These are phyloP conservation scores for Thermothelomyces thermophilus DNA, from an alignment of 2,329 filamentous ascomycete species.

Conservation along the genomic window DNA sequence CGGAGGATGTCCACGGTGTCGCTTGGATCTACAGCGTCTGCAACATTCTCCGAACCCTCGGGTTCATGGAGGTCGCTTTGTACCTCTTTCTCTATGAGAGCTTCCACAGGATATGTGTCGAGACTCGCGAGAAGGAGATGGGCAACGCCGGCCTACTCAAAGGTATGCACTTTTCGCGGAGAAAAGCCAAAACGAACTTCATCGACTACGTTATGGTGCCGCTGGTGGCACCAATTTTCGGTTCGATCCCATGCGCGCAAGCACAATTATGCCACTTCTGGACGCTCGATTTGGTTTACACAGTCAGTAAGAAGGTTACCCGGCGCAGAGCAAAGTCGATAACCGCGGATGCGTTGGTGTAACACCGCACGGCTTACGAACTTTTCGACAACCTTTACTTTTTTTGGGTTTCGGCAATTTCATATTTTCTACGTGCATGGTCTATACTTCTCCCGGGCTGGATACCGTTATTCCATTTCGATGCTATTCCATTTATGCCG, in stretches of 20 bases:
- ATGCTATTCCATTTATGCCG: too few species aligned
- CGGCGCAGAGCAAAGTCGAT: constrained; percentile 43
- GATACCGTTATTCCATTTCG: background rate
- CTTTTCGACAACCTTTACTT: background rate
- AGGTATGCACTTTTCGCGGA: constrained; percentile 58
- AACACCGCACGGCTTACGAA: constrained; percentile 20
- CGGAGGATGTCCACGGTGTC: constrained; percentile 46
- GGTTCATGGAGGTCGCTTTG: constrained; percentile 56
- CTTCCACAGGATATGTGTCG: constrained; percentile 58
- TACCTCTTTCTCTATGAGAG: constrained; percentile 62
- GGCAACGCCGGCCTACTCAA: constrained; percentile 55
- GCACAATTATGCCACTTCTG: constrained; percentile 65
- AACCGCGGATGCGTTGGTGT: constrained; percentile 41
- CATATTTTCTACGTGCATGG: constrained; percentile 1
- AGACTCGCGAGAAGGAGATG: constrained; percentile 60
- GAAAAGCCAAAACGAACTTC: constrained; percentile 48
- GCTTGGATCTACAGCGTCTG: constrained; percentile 55
- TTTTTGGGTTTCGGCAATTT: background rate
- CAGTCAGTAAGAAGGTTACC: constrained; percentile 63
- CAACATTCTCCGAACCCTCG: constrained; percentile 51
- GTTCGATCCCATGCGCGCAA: constrained; percentile 60
- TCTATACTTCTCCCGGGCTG: constrained; percentile 12
- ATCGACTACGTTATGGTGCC: constrained; percentile 61
- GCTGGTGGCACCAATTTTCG: constrained; percentile 60
- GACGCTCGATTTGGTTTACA: constrained; percentile 62